Base-by-base conservation (phyloP, 148 eudicot genomes). In the Pouteria glomerata region DNA sequence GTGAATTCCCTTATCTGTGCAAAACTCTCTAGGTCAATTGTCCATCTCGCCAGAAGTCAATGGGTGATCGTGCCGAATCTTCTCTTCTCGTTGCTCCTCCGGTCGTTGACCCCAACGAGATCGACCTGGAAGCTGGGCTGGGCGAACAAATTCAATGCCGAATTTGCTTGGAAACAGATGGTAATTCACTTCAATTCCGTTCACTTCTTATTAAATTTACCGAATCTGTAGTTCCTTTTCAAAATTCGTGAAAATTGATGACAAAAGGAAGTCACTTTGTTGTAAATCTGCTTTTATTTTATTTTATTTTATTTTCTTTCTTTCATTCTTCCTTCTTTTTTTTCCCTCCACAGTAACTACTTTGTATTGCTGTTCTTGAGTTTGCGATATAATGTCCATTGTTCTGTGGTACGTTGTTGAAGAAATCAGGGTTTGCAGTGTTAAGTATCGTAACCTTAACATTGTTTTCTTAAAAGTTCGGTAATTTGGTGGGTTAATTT, bases 71-170 rank as follows among this genome's bases (percentile, higher is more conserved):
- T 23, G 79, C 84, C 1, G 97, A 89, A 16, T 27, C 82, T 5
- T 73, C 83, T 31, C 91, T 93, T 31, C 83, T 94, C 19, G 64
- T 92, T 16, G 76, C 90, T 61, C 92, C 96, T 18, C 81, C 78
- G 53, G 72, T 82, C 72, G 59, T 64, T 13, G 79, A 83, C 19
- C 77, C 82, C 29, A 27, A 29, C 19, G 84, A 78, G 73, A 77
- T 94, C 73, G 98, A 94, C 79, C 89, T 94, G 26, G 98, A 94
- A 85, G 89, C 95, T 16, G 98, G 97, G 12, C 86, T 91, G 1
- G 85, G 82, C 23, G 93, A 94, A 35, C 96, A 94, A 82, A 91
- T 94, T 82, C 98, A 94, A 47, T 94, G 98, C 68, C 92, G 98
- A 56, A 94, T 94, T 82, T 94, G 98, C 78, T 96, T 94, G 47